Evolutionary conservation across 805 yeast genomes (phyloP).

Genomic region (Nakazawaea laoshanensis): DNA sequence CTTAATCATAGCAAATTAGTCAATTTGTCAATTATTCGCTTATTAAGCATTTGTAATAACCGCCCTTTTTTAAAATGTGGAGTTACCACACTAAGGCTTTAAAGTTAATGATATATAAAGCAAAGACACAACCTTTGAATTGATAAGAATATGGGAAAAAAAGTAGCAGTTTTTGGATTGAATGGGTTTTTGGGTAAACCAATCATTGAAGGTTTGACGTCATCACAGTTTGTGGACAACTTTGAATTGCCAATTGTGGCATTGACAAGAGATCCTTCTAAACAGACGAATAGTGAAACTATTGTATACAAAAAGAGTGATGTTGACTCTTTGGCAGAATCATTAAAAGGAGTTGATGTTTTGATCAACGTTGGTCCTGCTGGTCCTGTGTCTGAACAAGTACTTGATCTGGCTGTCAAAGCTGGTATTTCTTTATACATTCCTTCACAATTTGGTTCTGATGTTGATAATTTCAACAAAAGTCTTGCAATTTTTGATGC

Average conservation of each 20-base stretch:
- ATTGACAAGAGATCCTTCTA: constrained; percentile 35
- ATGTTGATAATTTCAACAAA: constrained; percentile 21
- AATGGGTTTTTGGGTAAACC: constrained; percentile 46
- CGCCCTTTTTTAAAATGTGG: too few species aligned
- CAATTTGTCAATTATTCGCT: too few species aligned
- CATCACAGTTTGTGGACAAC: constrained; percentile 31
- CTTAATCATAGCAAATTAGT: too few species aligned
- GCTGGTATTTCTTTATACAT: constrained; percentile 43
- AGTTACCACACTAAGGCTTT: too few species aligned
- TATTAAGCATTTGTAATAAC: too few species aligned
- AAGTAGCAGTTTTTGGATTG: constrained; percentile 45
- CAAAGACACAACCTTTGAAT: too few species aligned
- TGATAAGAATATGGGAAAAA: too few species aligned
- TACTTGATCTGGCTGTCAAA: constrained; percentile 30
- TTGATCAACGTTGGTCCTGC: constrained; percentile 36
- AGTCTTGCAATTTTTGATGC: constrained; percentile 24
- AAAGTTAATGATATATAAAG: too few species aligned
- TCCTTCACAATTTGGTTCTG: constrained; percentile 56
- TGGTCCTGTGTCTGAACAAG: constrained; percentile 21
- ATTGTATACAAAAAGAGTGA: constrained; percentile 31
- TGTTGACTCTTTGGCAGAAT: constrained; percentile 22
- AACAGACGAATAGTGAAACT: constrained; percentile 21
- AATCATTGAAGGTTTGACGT: constrained; percentile 33
- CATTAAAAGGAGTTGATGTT: constrained; percentile 40
- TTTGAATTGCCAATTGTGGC: constrained; percentile 41